Evolutionary conservation across 208 protist genomes (phyloP).

Genomic region (Trypanosoma scelopori): DNA sequence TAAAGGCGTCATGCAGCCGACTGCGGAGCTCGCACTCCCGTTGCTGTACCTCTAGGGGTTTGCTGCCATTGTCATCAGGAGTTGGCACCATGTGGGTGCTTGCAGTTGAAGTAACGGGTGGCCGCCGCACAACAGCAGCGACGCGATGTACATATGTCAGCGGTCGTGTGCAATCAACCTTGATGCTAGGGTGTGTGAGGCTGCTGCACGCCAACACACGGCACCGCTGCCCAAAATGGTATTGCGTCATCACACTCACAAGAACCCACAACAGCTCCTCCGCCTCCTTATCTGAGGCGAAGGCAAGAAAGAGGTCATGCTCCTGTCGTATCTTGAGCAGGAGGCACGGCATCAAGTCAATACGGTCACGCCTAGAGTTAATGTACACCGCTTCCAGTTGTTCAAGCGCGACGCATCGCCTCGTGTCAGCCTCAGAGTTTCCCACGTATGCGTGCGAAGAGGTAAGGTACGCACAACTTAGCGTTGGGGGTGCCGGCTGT

Average conservation of each 20-base stretch:
- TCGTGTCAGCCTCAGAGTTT: conserved; percentile 10
- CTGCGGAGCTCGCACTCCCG: conserved; percentile 17
- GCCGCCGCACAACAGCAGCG: background rate
- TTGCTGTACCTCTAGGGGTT: background rate
- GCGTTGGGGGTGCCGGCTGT: conserved; percentile 11
- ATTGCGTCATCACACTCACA: conserved; percentile 5
- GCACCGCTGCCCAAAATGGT: conserved; percentile 16
- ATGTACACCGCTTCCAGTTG: conserved; percentile 17
- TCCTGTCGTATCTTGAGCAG: conserved; percentile 11
- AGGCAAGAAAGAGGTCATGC: conserved; percentile 19
- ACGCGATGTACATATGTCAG: conserved; percentile 10
- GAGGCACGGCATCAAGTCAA: conserved; percentile 4
- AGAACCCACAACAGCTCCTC: conserved; percentile 8
- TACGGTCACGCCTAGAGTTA: conserved; percentile 13
- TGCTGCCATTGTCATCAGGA: background rate
- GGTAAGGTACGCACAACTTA: conserved; percentile 15
- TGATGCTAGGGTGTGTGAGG: conserved; percentile 16
- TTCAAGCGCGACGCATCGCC: conserved; percentile 11
- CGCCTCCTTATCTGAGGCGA: conserved; percentile 16
- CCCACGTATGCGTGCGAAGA: conserved; percentile 21
- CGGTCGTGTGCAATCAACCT: conserved; percentile 13
- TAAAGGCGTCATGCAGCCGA: conserved; percentile 16
- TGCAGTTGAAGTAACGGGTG: background rate
- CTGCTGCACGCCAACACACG: conserved; percentile 16
- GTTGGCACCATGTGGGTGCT: background rate